Evolutionary conservation across 176 grass and related monocot genomes (phyloP), one percentile per base, ranked within the genome.

Genomic region (Carex pumila): DNA sequence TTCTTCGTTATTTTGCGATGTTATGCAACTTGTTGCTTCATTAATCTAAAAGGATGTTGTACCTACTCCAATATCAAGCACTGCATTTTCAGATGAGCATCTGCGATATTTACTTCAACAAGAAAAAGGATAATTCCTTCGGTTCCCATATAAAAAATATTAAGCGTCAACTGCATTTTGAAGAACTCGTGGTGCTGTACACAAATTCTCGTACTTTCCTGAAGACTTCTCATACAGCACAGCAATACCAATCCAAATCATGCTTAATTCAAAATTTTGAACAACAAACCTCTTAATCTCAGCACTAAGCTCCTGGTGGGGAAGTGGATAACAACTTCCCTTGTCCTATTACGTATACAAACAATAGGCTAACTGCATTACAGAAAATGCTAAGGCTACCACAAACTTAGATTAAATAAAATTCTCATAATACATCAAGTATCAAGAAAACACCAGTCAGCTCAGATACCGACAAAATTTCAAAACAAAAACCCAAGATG

Each of bases 401-500:
- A 1, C 6, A 78, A 32, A 54, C 6, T 29, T 57, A 4, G 14
- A 17, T 34, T 57, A 34, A 56, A 78, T 29, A 17, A 71, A 57
- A 13, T 55, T 57, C 25, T 59, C n/a, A 47, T 14, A 65, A 81
- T 29, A 12, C 79, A 81, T 22, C 53, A 81, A 78, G 37, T 19
- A 81, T 63, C n/a, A 65, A 81, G 60, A 17, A 43, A 59, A 62
- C 34, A 81, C 34, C 10, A 50, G 79, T 81, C 79, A 61, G 59
- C 32, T 81, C 79, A 22, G 79, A 9, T 6, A 81, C 15, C 12
- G 2, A 65, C 79, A 81, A 81, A 81, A 81, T 63, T 81, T 81
- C 29, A 22, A 47, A 45, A 22, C 37, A 64, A 81, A 80, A 73
- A 49, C 71, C 59, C 32, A 81, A 49, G 54, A 63, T 65, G n/a